A percentile compares a stretch with the other conserved stretches of the same genome.
Evolutionary conservation across 2,329 filamentous ascomycete species (phyloP).

Genomic region (Trichoderma atrobrunneum): DNA sequence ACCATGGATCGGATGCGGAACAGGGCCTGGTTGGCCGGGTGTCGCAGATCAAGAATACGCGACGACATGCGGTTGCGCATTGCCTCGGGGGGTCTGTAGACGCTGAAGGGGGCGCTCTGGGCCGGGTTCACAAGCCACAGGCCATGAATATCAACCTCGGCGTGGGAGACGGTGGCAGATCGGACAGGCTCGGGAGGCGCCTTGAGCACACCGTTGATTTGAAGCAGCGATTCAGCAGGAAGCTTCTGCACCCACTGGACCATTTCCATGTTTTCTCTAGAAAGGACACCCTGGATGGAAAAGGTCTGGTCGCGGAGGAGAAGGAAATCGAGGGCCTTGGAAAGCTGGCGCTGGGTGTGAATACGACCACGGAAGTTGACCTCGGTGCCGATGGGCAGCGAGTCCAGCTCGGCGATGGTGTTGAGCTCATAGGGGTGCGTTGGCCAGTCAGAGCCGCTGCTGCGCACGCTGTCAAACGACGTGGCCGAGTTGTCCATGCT

Average conservation of each 20-base stretch:
- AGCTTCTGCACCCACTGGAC: constrained; percentile 85
- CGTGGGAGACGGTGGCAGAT: constrained; percentile 69
- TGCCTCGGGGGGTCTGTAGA: constrained; percentile 63
- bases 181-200: constrained; percentile 71
- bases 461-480: constrained; percentile 38
- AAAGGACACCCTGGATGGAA: constrained; percentile 80
- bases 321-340: constrained; percentile 78
- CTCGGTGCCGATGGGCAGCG: constrained; percentile 37
- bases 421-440: constrained; percentile 41
- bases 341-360: constrained; percentile 72
- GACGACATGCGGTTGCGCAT: constrained; percentile 70
- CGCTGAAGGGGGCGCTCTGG: constrained; percentile 49
- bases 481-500: constrained; percentile 29
- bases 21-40: constrained; percentile 81
- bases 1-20: constrained; percentile 84
- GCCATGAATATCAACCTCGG: constrained; percentile 68
- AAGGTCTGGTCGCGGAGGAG: constrained; percentile 80
- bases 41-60: constrained; percentile 79
- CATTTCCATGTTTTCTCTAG: constrained; percentile 60
- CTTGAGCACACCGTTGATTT: constrained; percentile 71
- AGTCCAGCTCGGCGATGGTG: constrained; percentile 38
- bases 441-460: constrained; percentile 37
- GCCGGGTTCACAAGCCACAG: constrained; percentile 53
- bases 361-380: constrained; percentile 44
- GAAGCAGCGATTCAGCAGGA: constrained; percentile 72